A percentile compares a stretch with the other conserved stretches of the same genome.
These are phyloP conservation scores for Tolypocladium endophyticum DNA, from an alignment of 2,329 filamentous ascomycete genomes.

Conservation along the genomic window DNA sequence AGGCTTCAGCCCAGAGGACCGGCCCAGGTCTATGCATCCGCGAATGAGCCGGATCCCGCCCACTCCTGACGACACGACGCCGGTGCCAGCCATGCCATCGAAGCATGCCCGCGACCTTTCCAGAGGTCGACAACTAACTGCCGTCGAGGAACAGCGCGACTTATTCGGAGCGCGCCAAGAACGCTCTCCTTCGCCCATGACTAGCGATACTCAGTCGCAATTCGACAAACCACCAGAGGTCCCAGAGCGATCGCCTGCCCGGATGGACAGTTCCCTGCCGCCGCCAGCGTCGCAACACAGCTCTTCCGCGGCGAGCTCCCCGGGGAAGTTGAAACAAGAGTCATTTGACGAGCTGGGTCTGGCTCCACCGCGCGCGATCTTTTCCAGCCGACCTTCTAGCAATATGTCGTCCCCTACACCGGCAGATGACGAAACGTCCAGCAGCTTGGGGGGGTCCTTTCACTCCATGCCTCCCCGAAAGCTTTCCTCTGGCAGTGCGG, in stretches of 20 bases:
- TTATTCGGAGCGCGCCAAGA: conserved; percentile 46
- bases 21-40: conserved; percentile 66
- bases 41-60: conserved; percentile 55
- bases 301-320: conserved; percentile 25
- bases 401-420: conserved; percentile 54
- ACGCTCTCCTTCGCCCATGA: conserved; percentile 45
- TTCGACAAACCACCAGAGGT: conserved; percentile 13
- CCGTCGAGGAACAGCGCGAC: conserved; percentile 26
- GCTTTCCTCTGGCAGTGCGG: conserved; percentile 58
- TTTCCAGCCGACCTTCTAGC: conserved; percentile 45
- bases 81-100: conserved; percentile 33
- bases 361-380: conserved; percentile 38
- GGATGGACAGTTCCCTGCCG: conserved; percentile 20
- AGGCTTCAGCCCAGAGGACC: conserved; percentile 34
- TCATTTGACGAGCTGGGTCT: conserved; percentile 42
- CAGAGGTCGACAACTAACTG: conserved; percentile 28
- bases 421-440: conserved; percentile 58
- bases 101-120: conserved; percentile 27
- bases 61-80: conserved; percentile 36
- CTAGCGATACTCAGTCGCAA: conserved; percentile 24
- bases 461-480: conserved; percentile 64
- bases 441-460: conserved; percentile 40
- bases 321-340: conserved; percentile 31
- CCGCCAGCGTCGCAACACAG: conserved; percentile 23
- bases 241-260: conserved; percentile 17